Percentiles rank a stretch among this genome's conserved stretches.
Evolutionary conservation across 768 basidiomycete genomes (phyloP).

Genomic region (Tricholoma sp.): DNA sequence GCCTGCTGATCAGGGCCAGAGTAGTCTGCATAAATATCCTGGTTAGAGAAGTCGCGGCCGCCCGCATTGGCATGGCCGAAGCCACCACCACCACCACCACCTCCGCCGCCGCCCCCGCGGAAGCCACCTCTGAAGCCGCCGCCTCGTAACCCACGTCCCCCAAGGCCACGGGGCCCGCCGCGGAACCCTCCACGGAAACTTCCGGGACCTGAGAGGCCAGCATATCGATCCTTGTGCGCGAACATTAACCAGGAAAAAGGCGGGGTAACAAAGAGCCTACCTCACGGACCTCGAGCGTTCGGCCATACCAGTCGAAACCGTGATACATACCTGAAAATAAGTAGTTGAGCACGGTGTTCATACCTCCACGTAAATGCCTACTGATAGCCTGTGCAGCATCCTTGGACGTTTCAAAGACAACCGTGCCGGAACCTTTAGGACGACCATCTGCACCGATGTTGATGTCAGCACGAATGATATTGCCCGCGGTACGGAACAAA

Average conservation of each 20-base stretch:
- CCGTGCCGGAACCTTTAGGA: constrained; percentile 96
- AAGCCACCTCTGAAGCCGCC: constrained; percentile 52
- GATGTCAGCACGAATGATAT: constrained; percentile 93
- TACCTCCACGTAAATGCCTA: constrained; percentile 33
- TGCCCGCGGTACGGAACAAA: constrained; percentile 91
- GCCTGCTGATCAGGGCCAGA: constrained; percentile 76
- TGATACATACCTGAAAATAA: constrained; percentile 79
- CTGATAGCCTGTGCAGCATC: constrained; percentile 92
- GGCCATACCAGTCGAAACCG: constrained; percentile 96
- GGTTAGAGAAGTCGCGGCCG: constrained; percentile 77
- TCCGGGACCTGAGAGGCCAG: constrained; percentile 74
- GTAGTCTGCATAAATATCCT: constrained; percentile 90
- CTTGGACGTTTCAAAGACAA: constrained; percentile 87
- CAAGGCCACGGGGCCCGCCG: constrained; percentile 34
- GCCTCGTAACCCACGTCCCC: constrained; percentile 41
- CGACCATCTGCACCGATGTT: constrained; percentile 90
- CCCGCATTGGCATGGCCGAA: constrained; percentile 48
- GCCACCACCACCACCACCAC: constrained; percentile 39
- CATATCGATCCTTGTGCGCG: constrained; percentile 75
- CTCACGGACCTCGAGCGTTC: constrained; percentile 93
- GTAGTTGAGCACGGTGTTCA: constrained; percentile 4
- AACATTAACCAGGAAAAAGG: neutral
- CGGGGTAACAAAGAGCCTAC: constrained; percentile 33
- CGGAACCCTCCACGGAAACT: constrained; percentile 51
- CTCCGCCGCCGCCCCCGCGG: constrained; percentile 45